phyloP scores from a whole-genome alignment of 1,284 basidiomycete species.

The Leccinum subrobustum region DNA sequence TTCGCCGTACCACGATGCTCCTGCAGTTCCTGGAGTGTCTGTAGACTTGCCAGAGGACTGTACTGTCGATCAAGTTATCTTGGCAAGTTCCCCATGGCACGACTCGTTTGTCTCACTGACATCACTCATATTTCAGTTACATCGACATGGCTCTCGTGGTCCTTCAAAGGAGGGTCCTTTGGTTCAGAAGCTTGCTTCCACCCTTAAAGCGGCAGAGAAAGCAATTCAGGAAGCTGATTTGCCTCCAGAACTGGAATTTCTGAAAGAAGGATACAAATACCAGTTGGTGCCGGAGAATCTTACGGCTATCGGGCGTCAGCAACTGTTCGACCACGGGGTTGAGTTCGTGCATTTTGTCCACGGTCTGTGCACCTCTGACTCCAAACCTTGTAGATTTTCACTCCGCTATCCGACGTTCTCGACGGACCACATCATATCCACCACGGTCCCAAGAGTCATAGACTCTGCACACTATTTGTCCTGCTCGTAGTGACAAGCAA shows the following conservation, averaged over 20 bases:
- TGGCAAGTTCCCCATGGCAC: constrained; percentile 18
- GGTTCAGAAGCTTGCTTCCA: constrained; percentile 4
- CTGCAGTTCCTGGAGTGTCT: constrained; percentile 33
- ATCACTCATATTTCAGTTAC: too few relatives aligned
- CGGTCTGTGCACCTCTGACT: background rate
- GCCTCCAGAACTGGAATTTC: constrained; percentile 38
- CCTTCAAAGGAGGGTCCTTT: background rate
- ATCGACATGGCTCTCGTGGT: too few relatives aligned
- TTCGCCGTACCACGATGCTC: constrained; percentile 11
- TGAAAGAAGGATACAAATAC: constrained; percentile 41
- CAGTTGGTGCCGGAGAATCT: constrained; percentile 26
- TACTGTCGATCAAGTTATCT: constrained; percentile 42
- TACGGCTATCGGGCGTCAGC: constrained; percentile 12
- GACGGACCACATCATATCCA: constrained; percentile 39
- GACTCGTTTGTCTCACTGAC: background rate
- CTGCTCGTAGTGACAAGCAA: background rate
- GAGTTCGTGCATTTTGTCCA: constrained; percentile 11
- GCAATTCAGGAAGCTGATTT: constrained; percentile 34
- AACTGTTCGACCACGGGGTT: constrained; percentile 20
- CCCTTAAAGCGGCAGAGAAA: constrained; percentile 10
- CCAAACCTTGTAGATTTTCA: constrained; percentile 15
- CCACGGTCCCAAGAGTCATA: constrained; percentile 34
- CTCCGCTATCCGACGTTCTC: constrained; percentile 19
- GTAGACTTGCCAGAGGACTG: constrained; percentile 41
- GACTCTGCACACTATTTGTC: constrained; percentile 18